Conservation (phyloP, 2,329 filamentous ascomycete genomes). For the Penicillium sp. region DNA sequence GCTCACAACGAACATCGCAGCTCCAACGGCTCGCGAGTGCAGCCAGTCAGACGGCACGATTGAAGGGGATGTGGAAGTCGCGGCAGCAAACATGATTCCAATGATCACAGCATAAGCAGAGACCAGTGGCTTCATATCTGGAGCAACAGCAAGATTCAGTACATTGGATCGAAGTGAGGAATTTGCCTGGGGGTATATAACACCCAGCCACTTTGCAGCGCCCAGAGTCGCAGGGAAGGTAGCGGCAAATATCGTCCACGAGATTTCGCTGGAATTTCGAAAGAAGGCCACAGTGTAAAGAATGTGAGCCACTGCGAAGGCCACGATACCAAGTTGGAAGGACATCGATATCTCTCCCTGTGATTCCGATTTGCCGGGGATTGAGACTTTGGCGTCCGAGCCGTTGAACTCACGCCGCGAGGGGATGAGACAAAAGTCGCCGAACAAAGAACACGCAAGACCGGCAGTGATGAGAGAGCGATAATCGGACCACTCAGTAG, state of each 20-base stretch:
- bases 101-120: slow-evolving; percentile 29
- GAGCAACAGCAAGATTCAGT: slow-evolving; percentile 23
- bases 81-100: slow-evolving; percentile 29
- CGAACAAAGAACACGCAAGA: slow-evolving; percentile 26
- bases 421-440: slow-evolving; percentile 30
- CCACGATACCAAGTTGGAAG: slow-evolving; percentile 30
- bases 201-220: slow-evolving; percentile 26
- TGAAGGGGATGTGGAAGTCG: slow-evolving; percentile 20
- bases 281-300: slow-evolving; percentile 32
- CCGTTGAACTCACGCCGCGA: slow-evolving; percentile 24
- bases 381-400: not conserved
- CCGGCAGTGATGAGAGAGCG: slow-evolving; percentile 22
- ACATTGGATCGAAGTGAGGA: slow-evolving; percentile 19
- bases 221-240: slow-evolving; percentile 22
- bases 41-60: slow-evolving; percentile 5
- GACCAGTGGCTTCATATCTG: slow-evolving; percentile 29
- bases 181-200: slow-evolving; percentile 24
- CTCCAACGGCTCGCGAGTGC: slow-evolving; percentile 28
- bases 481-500: slow-evolving; percentile 22
- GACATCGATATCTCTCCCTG: slow-evolving; percentile 20
- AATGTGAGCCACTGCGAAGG: slow-evolving; percentile 32
- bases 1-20: slow-evolving; percentile 33
- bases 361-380: not conserved
- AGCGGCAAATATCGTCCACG: slow-evolving; percentile 15
- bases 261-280: slow-evolving; percentile 10